Percentiles rank a stretch among this genome's conserved stretches.
Evolutionary conservation across 257 asterid species (phyloP).

Genomic region (Mitragyna speciosa): DNA sequence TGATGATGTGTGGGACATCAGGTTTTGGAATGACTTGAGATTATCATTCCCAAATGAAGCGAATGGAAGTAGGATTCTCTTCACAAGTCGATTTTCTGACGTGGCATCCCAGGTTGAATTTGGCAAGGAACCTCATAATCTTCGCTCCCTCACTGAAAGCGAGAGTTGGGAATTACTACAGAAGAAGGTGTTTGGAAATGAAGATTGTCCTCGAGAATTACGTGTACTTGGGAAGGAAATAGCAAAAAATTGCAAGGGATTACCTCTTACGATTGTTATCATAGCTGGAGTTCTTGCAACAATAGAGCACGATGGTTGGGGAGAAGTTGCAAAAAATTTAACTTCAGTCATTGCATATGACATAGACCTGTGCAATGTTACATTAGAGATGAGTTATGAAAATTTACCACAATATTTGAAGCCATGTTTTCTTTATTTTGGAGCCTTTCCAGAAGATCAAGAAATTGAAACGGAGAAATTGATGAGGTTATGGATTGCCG

Average conservation of each 20-base stretch:
- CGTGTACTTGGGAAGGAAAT: neutral
- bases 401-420: neutral
- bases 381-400: no score
- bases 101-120: neutral
- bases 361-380: no score
- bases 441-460: neutral
- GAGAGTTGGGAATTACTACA: slow-evolving; percentile 9
- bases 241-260: neutral
- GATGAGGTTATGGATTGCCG: slow-evolving; percentile 2
- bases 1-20: slow-evolving; percentile 4
- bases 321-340: neutral
- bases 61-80: neutral
- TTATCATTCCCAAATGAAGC: neutral
- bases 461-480: neutral
- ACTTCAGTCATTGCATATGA: no score
- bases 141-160: neutral
- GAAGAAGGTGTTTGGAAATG: neutral
- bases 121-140: neutral
- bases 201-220: neutral
- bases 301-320: neutral
- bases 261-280: neutral
- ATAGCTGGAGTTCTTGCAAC: neutral
- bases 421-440: slow-evolving; percentile 6
- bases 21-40: neutral
- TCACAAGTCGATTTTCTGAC: neutral